Evolutionary conservation across 2,329 filamentous ascomycete species (phyloP).

Genomic region (Fusarium stilboides): DNA sequence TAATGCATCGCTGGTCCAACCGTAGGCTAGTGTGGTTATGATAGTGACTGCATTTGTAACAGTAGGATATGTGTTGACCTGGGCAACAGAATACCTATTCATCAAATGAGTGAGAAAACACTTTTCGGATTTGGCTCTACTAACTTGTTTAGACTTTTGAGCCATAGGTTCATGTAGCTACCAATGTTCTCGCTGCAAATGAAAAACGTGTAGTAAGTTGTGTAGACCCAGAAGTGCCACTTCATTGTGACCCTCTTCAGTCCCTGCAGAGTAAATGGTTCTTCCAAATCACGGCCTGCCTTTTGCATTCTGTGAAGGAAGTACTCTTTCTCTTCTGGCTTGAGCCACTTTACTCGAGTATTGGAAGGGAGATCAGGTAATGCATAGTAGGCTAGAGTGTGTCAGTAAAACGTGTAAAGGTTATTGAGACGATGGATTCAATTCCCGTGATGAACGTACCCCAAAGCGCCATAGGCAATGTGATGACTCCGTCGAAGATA

Average conservation of each 20-base stretch:
- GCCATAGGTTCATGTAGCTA: neutral
- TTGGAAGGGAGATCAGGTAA: neutral
- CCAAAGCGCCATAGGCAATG: neutral
- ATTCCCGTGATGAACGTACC: neutral
- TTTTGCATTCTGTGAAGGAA: neutral
- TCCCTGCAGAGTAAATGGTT: neutral
- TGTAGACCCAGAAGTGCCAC: neutral
- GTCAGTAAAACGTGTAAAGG: neutral
- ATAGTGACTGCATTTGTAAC: neutral
- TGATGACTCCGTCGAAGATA: neutral
- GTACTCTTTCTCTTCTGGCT: neutral
- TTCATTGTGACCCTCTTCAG: neutral
- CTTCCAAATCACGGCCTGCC: neutral
- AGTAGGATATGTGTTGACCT: neutral
- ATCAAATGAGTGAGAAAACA: neutral
- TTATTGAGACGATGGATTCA: too few relatives aligned
- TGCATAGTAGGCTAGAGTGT: neutral
- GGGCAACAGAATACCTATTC: neutral
- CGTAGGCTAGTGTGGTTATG: neutral
- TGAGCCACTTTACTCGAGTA: neutral
- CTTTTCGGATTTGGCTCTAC: neutral
- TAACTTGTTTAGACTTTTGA: neutral
- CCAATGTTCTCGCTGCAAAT: neutral
- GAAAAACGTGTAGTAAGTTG: neutral
- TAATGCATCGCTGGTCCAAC: neutral